Evolutionary conservation across 179 eudicot genomes (phyloP), one percentile per base, ranked within the genome.

Genomic region (Beta macrorhiza): DNA sequence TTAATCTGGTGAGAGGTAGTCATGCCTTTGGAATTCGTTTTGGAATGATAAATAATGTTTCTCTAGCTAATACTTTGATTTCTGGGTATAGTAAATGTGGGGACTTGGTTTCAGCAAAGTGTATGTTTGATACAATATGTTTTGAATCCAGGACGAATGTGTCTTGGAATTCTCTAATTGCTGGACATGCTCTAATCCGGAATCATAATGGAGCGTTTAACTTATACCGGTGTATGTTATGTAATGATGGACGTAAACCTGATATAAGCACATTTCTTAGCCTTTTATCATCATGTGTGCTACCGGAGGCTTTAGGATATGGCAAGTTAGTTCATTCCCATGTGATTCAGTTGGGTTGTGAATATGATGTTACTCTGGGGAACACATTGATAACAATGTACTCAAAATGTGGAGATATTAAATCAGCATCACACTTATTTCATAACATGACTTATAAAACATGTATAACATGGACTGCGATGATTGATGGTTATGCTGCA

Each of bases 341-440:
- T 78, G 92, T 84, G 17, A 79, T 89, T 75, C 85, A 84, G 75
- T 17, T 84, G 42, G 97, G 92, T 8, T 85, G 86, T 84, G 81
- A 78, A 79, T 75, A 45, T 5, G 86, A 91, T 62, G 81, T 87
- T 78, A 57, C 86, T 9, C 76, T 89, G 77, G 84, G 84, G 62
- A 92, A 92, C 78, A 89, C 92, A 55, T 80, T 91, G 59, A 79
- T 91, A 72, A 87, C 88, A 20, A 91, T 91, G 95, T 90, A 91
- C 78, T 83, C 92, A 7, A 90, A 84, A 64, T 88, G 89, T 78
- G 81, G 87, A 29, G 91, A 90, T 82, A 68, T 87, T 74, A 42
- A 55, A 42, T 85, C 89, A 55, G 90, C 90, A 3, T 62, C 81
- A 61, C 57, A 13, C 61, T 75, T 89, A 67, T 91, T 91, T 78